Evolutionary conservation across 257 asterid species (phyloP), one percentile per base, ranked within the genome.

Genomic region (Nicotiana attenuata): DNA sequence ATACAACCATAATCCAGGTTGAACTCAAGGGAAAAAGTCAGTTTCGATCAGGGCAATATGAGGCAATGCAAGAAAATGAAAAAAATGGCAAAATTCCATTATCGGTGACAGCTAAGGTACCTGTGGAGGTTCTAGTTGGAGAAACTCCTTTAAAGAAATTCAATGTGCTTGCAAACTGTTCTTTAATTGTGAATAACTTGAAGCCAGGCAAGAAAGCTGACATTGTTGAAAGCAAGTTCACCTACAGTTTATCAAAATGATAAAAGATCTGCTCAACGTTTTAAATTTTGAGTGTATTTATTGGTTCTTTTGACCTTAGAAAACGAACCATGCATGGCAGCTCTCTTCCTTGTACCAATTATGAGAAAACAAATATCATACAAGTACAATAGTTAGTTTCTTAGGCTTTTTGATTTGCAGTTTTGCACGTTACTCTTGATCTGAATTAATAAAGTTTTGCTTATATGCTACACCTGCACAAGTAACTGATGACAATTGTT

Each of bases 121-220:
- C 92, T 2, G 84, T 92, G 5, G 65, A 16, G 5, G 24, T 90
- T 7, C 81, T 86, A 31, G 31, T 90, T 4, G 85, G 79, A 4
- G 65, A 24, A 0, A 0, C 38, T 6, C 57, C 33, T 13, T n/a
- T 83, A 4, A 80, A 82, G 38, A 78, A 79, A 73, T 38, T 87
- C 17, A 56, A 3, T 69, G 89, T 88, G 38, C 31, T 56, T 7
- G 86, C 88, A 9, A 82, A 85, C 76, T 81, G 84, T 41, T 63
- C 87, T 9, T 65, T 92, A 85, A 83, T 76, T 59, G 78, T 92
- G 7, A 92, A 90, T 31, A 80, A 82, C 57, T 76, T 91, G 81
- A 47, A 86, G 0, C 90, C 91, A 0, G 73, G 86, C 38, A 82
- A 84, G 76, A 80, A 80, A 15, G 26, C 84, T 33, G 76, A 52